Conservation (phyloP, 148 eudicot genomes). For the Vaccinium macrocarpon region DNA sequence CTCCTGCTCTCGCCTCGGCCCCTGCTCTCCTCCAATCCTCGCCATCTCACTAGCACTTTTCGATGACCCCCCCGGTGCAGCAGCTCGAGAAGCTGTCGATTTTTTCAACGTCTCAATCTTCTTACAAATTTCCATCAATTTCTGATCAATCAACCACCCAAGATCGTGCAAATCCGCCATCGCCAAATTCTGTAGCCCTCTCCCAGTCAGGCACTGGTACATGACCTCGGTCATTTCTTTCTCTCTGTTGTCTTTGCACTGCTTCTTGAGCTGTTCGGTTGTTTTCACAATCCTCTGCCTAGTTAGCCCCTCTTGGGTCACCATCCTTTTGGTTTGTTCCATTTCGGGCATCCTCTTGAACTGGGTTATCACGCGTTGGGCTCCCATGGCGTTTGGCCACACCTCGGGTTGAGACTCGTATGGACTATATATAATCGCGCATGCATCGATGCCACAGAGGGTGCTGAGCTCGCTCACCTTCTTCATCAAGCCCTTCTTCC, state of each 20-base stretch:
- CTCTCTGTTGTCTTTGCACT: conserved; percentile 36
- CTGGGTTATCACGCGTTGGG: conserved; percentile 40
- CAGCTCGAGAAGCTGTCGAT: not conserved
- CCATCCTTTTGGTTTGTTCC: conserved; percentile 59
- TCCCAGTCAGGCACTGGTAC: conserved; percentile 35
- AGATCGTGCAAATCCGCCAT: conserved; percentile 31
- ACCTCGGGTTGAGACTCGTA: conserved; percentile 58
- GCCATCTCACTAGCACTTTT: not conserved
- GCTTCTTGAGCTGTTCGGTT: conserved; percentile 33
- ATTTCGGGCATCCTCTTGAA: conserved; percentile 41
- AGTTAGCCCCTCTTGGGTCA: conserved; percentile 52
- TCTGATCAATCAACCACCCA: conserved; percentile 35
- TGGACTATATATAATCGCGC: conserved; percentile 65
- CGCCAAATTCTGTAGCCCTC: conserved; percentile 18
- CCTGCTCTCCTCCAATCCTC: not conserved
- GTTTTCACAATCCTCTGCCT: conserved; percentile 43
- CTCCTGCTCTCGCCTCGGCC: conserved; percentile 8
- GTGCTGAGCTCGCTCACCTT: conserved; percentile 64
- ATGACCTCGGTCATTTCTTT: conserved; percentile 38
- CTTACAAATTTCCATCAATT: conserved; percentile 25
- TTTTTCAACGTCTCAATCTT: conserved; percentile 25
- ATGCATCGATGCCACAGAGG: conserved; percentile 66
- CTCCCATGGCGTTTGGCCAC: conserved; percentile 46
- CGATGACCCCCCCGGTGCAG: not conserved
- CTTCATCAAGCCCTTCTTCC: conserved; percentile 70